A percentile compares a stretch with the other conserved stretches of the same genome.
These are phyloP conservation scores for Selaginella moellendorffii DNA, from an alignment of 75 land plant species.

Conservation along the genomic window DNA sequence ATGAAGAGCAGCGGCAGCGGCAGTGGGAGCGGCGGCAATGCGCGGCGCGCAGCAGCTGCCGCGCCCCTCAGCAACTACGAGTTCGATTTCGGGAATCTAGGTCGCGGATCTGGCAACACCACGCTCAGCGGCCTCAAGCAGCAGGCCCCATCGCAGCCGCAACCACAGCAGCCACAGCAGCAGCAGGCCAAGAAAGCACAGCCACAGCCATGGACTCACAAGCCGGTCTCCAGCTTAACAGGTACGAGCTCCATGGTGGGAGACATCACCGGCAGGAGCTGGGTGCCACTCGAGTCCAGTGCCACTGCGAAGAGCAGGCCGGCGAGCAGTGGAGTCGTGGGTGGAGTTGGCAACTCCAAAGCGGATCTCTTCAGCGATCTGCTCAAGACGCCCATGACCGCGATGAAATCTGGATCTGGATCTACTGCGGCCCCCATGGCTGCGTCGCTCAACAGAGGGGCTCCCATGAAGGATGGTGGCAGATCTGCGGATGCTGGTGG, in stretches of 20 bases:
- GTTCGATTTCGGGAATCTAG: conserved; percentile 41
- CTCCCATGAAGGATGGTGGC: conserved; percentile 15
- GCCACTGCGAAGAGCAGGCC: conserved; percentile 25
- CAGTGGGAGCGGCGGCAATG: neutral
- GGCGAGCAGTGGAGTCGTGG: conserved; percentile 16
- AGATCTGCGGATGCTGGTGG: conserved; percentile 15
- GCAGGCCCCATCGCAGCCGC: neutral
- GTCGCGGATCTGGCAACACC: conserved; percentile 18
- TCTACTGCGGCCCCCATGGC: conserved; percentile 32
- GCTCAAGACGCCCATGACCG: conserved; percentile 46
- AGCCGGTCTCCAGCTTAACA: neutral
- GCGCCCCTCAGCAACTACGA: conserved; percentile 28
- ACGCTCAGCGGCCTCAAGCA: conserved; percentile 31
- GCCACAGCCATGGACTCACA: neutral
- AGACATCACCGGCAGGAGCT: conserved; percentile 72
- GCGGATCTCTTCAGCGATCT: conserved; percentile 77
- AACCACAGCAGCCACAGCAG: neutral
- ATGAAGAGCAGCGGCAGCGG: conserved; percentile 3
- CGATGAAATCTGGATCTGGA: conserved; percentile 36
- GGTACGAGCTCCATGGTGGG: conserved; percentile 51
- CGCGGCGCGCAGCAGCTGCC: conserved; percentile 18
- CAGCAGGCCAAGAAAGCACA: conserved; percentile 1
- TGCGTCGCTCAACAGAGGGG: too few species aligned
- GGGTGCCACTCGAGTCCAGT: conserved; percentile 21
- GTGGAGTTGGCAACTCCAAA: conserved; percentile 9